These are phyloP conservation scores for Eutypella sp. DNA, from an alignment of 2,329 filamentous ascomycete genomes.

Conservation along the genomic window DNA sequence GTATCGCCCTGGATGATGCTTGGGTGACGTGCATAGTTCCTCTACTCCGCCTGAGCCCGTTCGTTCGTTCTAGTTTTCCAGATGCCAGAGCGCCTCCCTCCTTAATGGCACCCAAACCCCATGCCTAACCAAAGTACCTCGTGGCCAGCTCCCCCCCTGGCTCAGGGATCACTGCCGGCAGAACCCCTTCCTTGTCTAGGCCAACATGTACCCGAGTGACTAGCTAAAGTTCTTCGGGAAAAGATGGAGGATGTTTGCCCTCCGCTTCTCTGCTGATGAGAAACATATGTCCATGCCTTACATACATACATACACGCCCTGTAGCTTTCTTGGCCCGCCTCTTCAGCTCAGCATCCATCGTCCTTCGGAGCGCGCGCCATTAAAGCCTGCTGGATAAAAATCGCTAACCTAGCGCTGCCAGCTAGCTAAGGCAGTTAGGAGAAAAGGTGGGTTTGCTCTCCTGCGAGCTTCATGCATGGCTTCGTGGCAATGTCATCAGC, in stretches of 20 bases:
- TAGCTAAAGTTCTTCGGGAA: background rate
- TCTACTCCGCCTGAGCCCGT: background rate
- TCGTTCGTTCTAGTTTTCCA: background rate
- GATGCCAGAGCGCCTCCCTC: background rate
- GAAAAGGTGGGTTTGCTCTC: constrained; percentile 28
- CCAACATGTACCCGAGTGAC: too few relatives aligned
- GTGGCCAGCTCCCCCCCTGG: background rate
- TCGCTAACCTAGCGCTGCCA: constrained; percentile 23
- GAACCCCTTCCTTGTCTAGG: background rate
- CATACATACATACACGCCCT: background rate
- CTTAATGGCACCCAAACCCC: background rate
- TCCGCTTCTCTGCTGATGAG: background rate
- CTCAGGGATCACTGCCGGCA: background rate
- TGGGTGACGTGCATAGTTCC: constrained; percentile 1
- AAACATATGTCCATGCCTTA: too few relatives aligned
- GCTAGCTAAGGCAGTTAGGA: constrained; percentile 17
- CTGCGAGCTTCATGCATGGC: constrained; percentile 38
- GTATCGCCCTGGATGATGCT: background rate
- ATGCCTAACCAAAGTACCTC: background rate
- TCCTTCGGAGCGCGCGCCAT: background rate
- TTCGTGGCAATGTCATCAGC: constrained; percentile 38
- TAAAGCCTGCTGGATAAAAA: constrained; percentile 15
- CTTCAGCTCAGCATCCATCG: constrained; percentile 2
- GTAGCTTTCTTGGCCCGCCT: background rate
- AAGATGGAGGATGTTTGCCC: background rate